Conservation (phyloP, 169 alveolate genomes). For the Perkinsus marinus region DNA sequence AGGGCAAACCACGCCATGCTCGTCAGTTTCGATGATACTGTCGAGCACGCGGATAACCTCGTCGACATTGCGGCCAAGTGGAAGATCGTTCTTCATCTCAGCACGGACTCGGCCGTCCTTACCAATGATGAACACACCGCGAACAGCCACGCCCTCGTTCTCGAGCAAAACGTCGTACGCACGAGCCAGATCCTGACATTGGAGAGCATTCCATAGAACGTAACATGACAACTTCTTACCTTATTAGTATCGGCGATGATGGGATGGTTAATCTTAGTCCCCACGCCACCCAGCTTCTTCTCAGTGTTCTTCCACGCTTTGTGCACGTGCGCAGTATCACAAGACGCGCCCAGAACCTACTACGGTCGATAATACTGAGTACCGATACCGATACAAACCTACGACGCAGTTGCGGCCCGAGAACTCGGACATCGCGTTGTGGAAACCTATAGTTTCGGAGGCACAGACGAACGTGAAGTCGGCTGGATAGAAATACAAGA, state of each 20-base stretch:
- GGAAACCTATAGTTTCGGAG: slow-evolving; percentile 91
- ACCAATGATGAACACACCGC: slow-evolving; percentile 96
- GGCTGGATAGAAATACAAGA: slow-evolving; percentile 94
- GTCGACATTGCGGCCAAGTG: slow-evolving; percentile 96
- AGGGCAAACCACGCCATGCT: slow-evolving; percentile 97
- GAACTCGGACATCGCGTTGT: slow-evolving; percentile 77
- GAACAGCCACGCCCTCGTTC: slow-evolving; percentile 82
- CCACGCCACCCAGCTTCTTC: not conserved
- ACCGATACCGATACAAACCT: too few species aligned
- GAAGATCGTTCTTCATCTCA: slow-evolving; percentile 83
- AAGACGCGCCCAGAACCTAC: slow-evolving; percentile 86
- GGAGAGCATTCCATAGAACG: too few species aligned
- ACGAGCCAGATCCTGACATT: slow-evolving; percentile 57
- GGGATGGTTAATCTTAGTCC: slow-evolving; percentile 46
- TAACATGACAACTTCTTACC: too few species aligned
- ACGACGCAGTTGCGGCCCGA: slow-evolving; percentile 59
- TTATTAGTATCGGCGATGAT: slow-evolving; percentile 95
- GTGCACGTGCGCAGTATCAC: slow-evolving; percentile 90
- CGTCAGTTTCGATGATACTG: slow-evolving; percentile 87
- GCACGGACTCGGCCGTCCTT: slow-evolving; percentile 87
- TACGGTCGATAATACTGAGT: too few species aligned
- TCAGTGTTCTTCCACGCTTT: slow-evolving; percentile 80
- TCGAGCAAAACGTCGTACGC: slow-evolving; percentile 80
- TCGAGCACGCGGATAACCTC: slow-evolving; percentile 88
- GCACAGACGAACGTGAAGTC: slow-evolving; percentile 99